A percentile compares a stretch with the other conserved stretches of the same genome.
phyloP scores from a whole-genome alignment of 2,329 filamentous ascomycete species.

The Cladosporium sp. region DNA sequence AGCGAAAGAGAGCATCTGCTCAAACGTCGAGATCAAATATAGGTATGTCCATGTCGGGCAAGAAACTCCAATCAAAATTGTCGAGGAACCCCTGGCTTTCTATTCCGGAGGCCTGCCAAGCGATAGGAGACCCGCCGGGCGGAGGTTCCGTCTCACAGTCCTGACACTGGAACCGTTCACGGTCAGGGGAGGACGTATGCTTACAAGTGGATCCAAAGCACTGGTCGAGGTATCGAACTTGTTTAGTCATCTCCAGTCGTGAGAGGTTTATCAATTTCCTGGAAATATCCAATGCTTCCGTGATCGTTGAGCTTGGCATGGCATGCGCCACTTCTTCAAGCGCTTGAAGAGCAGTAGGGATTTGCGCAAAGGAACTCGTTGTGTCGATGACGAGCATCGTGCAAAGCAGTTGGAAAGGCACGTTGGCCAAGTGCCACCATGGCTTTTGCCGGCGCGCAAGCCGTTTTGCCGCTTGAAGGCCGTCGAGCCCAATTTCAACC shows the following conservation, averaged over 20 bases:
- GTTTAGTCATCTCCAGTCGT: neutral
- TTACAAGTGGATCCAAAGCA: neutral
- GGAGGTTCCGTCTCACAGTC: neutral
- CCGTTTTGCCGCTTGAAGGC: neutral
- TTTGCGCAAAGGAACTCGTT: neutral
- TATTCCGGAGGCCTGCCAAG: neutral
- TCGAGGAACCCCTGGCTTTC: neutral
- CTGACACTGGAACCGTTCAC: neutral
- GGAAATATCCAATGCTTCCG: neutral
- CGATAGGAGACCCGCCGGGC: neutral
- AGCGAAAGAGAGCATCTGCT: too few species aligned
- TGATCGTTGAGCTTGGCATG: neutral
- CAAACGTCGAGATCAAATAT: neutral
- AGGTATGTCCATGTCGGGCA: neutral
- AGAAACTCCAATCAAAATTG: neutral
- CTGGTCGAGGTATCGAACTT: neutral
- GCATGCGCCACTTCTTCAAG: neutral
- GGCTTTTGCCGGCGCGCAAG: neutral
- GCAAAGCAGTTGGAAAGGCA: neutral
- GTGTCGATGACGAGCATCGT: neutral
- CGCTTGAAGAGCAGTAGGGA: neutral
- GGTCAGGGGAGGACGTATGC: neutral
- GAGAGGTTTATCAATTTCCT: neutral
- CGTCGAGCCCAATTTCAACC: neutral
- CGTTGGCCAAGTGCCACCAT: conserved; percentile 1